phyloP scores from a whole-genome alignment of 257 asterid genomes.

The Capsicum rhomboideum region DNA sequence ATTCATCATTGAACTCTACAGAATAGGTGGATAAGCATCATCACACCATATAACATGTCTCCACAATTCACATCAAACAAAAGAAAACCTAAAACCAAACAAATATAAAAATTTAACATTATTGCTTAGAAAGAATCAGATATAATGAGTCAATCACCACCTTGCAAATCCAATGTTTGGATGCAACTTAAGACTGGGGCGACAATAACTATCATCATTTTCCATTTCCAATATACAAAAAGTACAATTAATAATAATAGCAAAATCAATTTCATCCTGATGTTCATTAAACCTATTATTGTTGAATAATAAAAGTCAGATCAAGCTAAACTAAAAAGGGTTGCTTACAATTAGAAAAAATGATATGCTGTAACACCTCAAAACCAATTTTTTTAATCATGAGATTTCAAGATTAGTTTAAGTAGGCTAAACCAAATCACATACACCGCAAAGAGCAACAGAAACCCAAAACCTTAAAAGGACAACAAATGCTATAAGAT shows the following conservation, averaged over 20 bases:
- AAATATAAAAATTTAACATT: neutral
- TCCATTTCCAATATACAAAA: neutral
- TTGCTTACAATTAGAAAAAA: too few relatives aligned
- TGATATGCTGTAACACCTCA: too few relatives aligned
- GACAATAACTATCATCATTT: conserved; percentile 32
- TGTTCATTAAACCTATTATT: neutral
- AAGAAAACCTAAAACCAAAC: neutral
- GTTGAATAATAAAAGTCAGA: too few relatives aligned
- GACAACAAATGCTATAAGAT: conserved; percentile 22
- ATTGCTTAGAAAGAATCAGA: conserved; percentile 16
- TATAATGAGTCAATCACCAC: conserved; percentile 27
- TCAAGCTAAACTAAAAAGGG: too few relatives aligned
- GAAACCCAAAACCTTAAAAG: neutral
- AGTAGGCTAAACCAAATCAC: neutral
- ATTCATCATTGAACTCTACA: conserved; percentile 54
- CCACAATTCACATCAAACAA: neutral
- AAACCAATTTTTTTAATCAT: too few relatives aligned
- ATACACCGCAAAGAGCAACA: neutral
- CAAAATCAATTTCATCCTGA: neutral
- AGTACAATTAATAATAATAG: neutral
- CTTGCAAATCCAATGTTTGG: conserved; percentile 10
- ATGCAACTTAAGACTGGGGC: conserved; percentile 45
- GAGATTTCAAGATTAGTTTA: too few relatives aligned
- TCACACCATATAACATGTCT: conserved; percentile 8
- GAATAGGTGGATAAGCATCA: conserved; percentile 45